Evolutionary conservation across 176 grass and related monocot genomes (phyloP), one percentile per base, ranked within the genome.

Genomic region (Elaeis guineensis): DNA sequence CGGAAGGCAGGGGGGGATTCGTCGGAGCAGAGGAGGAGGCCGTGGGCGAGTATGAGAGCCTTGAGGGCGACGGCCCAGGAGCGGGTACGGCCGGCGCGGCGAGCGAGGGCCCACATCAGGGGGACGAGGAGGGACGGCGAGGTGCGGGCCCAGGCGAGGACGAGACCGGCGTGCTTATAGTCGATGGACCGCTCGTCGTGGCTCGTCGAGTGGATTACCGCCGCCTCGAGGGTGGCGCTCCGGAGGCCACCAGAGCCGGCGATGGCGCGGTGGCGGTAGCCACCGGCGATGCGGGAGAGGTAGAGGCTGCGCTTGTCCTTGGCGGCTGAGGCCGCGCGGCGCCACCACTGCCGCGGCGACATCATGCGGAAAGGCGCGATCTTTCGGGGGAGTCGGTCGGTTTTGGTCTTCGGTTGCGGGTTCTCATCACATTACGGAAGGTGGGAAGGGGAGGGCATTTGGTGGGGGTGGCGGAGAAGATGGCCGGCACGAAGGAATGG

Each of bases 11-110:
- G 62, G 0, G 81, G 78, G 29, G 66, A 65, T 19, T 61, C 64
- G 75, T 90, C 78, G 16, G 80, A 83, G 11, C 86, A 75, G 25
- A 92, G 82, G 50, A 92, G 76, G 53, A 98, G 75, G 24, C 93
- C 87, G 52, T 92, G 93, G 59, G 81, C 82, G 51, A 98, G 84
- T 81, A 98, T 82, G n/a, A 98, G 78, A 21, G 78, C 73, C 77
- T 98, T 98, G 65, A 98, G 78, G 35, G 87, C 93, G 9, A 98
- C 93, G 12, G 76, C 78, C 93, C 93, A 98, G 79, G 73, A 92
- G 28, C 77, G 87, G 0, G 93, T 98, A 19, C 84, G 69, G 1
- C 48, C 63, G 6, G 79, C 84, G 0, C 87, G 75, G 19, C 76
- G 78, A 16, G 87, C 78, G 4, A 98, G 76, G n/a, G 70, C 70